Conservation (phyloP, 768 basidiomycete species). For the Boletus barrowsii region DNA sequence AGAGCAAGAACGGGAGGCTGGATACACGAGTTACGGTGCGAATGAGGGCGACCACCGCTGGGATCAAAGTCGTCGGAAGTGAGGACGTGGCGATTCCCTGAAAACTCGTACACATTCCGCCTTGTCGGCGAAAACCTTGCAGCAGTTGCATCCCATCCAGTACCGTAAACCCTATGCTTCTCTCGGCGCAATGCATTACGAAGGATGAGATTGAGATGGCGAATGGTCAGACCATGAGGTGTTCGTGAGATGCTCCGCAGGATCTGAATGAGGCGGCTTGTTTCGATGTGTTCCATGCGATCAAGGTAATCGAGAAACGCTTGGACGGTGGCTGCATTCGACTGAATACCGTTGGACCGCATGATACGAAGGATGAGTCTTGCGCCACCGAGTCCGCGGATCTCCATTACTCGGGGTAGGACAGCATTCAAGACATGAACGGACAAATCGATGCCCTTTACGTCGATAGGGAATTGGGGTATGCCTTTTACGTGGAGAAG, state of each 20-base stretch:
- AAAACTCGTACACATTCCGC: slow-evolving; percentile 12
- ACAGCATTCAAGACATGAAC: slow-evolving; percentile 60
- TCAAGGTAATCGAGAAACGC: slow-evolving; percentile 54
- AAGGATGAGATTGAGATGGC: slow-evolving; percentile 57
- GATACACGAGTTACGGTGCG: slow-evolving; percentile 32
- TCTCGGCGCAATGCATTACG: slow-evolving; percentile 51
- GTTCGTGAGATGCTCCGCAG: slow-evolving; percentile 45
- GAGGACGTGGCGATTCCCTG: slow-evolving; percentile 12
- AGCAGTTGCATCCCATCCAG: slow-evolving; percentile 46
- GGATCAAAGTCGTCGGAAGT: slow-evolving; percentile 44
- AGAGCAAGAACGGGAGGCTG: slow-evolving; percentile 48
- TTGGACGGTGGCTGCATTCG: slow-evolving; percentile 53
- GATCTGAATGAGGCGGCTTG: slow-evolving; percentile 46
- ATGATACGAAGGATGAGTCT: slow-evolving; percentile 52
- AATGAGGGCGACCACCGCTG: slow-evolving; percentile 39
- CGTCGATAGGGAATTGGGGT: slow-evolving; percentile 20
- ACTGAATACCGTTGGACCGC: slow-evolving; percentile 46
- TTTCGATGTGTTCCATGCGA: slow-evolving; percentile 39
- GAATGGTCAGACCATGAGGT: slow-evolving; percentile 45
- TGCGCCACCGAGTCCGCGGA: slow-evolving; percentile 49
- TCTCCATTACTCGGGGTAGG: slow-evolving; percentile 46
- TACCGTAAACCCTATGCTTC: slow-evolving; percentile 41
- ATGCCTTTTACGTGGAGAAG: slow-evolving; percentile 20
- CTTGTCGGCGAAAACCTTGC: slow-evolving; percentile 37
- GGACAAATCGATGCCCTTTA: slow-evolving; percentile 35